Conservation (phyloP, 2,329 filamentous ascomycete species). For the Calonectria leucothoes region DNA sequence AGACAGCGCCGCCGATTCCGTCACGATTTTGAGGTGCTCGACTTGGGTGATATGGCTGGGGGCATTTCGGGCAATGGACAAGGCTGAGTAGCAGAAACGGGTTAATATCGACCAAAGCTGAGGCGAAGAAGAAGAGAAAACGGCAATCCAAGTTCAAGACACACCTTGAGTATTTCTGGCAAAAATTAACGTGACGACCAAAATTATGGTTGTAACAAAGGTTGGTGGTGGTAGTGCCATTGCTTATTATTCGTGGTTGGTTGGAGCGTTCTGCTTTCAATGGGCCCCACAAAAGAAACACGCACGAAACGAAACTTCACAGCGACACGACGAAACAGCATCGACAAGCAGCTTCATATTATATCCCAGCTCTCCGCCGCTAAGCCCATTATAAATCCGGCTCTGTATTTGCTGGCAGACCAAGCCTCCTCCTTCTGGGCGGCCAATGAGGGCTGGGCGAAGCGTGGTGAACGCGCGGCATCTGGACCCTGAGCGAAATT, state of each 20-base stretch:
- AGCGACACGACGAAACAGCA: neutral
- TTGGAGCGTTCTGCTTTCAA: neutral
- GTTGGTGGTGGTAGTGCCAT: constrained; percentile 9
- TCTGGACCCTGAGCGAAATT: neutral
- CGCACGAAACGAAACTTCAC: neutral
- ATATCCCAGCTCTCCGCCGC: neutral
- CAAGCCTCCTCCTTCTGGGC: neutral
- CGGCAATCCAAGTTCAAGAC: neutral
- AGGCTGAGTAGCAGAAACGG: neutral
- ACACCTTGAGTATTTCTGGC: neutral
- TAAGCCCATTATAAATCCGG: constrained; percentile 7
- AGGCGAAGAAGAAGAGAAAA: neutral
- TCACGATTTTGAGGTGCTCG: constrained; percentile 18
- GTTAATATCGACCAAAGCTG: neutral
- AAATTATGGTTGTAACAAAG: neutral
- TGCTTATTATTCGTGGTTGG: neutral
- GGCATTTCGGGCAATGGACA: neutral
- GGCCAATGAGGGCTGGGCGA: neutral
- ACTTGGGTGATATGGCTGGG: constrained; percentile 19
- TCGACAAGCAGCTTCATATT: constrained; percentile 4
- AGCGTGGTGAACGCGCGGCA: constrained; percentile 15
- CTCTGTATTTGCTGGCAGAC: neutral
- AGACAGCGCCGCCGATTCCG: constrained; percentile 2
- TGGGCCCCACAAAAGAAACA: neutral
- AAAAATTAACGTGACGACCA: neutral